These are phyloP conservation scores for Ophiocordyceps unilateralis DNA, from an alignment of 2,329 filamentous ascomycete species.

Conservation along the genomic window DNA sequence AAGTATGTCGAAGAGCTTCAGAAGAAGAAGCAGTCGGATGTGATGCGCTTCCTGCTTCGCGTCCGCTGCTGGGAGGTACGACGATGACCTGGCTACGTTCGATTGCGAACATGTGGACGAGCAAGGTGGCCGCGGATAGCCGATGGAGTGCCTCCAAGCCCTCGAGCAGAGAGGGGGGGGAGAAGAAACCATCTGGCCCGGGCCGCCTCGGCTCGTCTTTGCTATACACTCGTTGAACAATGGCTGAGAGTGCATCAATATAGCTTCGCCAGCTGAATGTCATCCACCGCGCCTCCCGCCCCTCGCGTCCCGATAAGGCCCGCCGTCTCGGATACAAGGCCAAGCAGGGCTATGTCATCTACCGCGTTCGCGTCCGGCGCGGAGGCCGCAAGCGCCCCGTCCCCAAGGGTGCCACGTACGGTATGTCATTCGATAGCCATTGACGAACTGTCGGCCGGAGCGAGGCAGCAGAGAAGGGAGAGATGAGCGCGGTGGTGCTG, in stretches of 20 bases:
- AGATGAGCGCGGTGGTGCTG: not conserved
- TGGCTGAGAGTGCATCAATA: constrained; percentile 99
- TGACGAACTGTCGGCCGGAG: not conserved
- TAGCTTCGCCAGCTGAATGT: constrained; percentile 99
- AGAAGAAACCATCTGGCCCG: no score
- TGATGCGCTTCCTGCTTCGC: constrained; percentile 98
- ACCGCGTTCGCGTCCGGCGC: constrained; percentile 94
- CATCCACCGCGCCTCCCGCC: constrained; percentile 96
- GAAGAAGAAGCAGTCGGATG: constrained; percentile 99
- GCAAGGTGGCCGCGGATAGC: constrained; percentile 6
- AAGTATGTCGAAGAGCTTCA: constrained; percentile 99
- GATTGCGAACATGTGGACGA: constrained; percentile 17
- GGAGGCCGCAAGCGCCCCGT: constrained; percentile 97
- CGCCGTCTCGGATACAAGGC: constrained; percentile 99
- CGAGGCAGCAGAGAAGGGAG: not conserved
- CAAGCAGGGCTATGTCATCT: constrained; percentile 99
- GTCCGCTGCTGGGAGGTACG: constrained; percentile 99
- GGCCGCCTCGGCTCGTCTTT: constrained; percentile 18
- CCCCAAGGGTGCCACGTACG: constrained; percentile 96
- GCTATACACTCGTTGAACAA: constrained; percentile 99
- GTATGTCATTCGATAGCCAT: constrained; percentile 34
- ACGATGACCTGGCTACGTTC: constrained; percentile 25
- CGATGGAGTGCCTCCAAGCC: not conserved
- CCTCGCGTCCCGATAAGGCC: constrained; percentile 98
- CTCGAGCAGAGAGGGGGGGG: no score